Evolutionary conservation across 2,329 filamentous ascomycete genomes (phyloP), one percentile per base, ranked within the genome.

Genomic region (Epichloe festucae): DNA sequence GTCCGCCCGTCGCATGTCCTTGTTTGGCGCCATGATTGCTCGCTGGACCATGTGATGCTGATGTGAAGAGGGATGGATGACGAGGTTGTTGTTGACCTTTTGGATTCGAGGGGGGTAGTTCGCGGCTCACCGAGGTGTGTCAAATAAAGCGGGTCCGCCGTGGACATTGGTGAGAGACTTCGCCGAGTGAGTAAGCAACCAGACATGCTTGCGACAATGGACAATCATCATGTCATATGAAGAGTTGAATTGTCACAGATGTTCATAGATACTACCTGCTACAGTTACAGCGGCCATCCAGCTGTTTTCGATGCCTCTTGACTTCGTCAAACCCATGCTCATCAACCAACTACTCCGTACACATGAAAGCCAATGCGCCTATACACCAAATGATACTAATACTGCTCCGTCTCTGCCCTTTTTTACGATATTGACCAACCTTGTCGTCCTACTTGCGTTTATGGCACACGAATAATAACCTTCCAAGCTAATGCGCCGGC

Each of bases 401-500:
- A 31, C 31, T 31, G 31, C 31, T 31, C 31, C 4, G 31, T 49
- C 19, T 19, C n/a, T 43, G 11, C 41, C 17, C 19, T 19, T 12
- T 5, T 23, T 5, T 23, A 3, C 19, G 41, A 19, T 21, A 17
- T 19, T 43, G 19, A 1, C 19, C 8, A 43, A 19, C 11, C 0
- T 19, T 14, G 11, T 23, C 17, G 41, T 43, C 41, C 14, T 21
- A 7, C 7, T 21, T 21, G 3, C 6, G 10, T 14, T 56, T 60
- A 79, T 50, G 78, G 76, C 23, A 82, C 74, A 49, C 79, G 69
- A 31, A 82, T 75, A n/a, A 88, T 74, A 27, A 88, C 76, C 57
- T 77, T 78, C 72, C 87, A 82, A 2, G 79, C 82, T 53, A 89
- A 63, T 3, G 82, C 85, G 5, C 81, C 80, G 0, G 85, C 85